Base-by-base conservation (phyloP, 2,329 filamentous ascomycete species). In the Xylariaceae sp. region DNA sequence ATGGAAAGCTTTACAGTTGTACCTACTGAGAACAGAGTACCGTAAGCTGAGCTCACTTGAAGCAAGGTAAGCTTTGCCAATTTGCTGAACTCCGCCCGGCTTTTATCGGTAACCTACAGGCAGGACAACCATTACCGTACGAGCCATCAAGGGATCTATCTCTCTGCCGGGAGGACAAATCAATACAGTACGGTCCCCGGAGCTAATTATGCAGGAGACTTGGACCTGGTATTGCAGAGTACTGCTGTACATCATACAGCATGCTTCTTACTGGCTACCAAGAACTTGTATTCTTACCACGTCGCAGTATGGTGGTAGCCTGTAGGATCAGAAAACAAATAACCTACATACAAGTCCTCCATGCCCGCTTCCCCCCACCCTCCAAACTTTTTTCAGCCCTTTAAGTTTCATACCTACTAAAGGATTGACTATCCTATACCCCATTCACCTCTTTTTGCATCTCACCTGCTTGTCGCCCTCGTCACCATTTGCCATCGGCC, bases 201-300 rank as follows among this genome's bases (percentile, higher is more conserved):
- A 24, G 36, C 34, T 41, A 41, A 24, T 34, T 30, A 34, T 21
- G 39, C 34, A 41, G 23, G 39, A 38, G 27, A 19, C 13, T 30
- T n/a, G n/a, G n/a, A n/a, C n/a, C n/a, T n/a, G n/a, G n/a, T n/a
- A n/a, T n/a, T n/a, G n/a, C n/a, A n/a, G n/a, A n/a, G n/a, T n/a
- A n/a, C n/a, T n/a, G n/a, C n/a, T n/a, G n/a, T n/a, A n/a, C n/a
- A n/a, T n/a, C n/a, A n/a, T n/a, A n/a, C n/a, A n/a, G n/a, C n/a
- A n/a, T n/a, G n/a, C n/a, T n/a, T n/a, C n/a, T n/a, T n/a, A n/a
- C n/a, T n/a, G n/a, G n/a, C n/a, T n/a, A n/a, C n/a, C n/a, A n/a
- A n/a, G n/a, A n/a, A n/a, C n/a, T 11, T 19, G 26, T 27, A 34
- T 33, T 38, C 26, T 11, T 11, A 24, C 31, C 26, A 31, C 13